phyloP scores from a whole-genome alignment of 176 grass and related monocot species.

The Oryza meyeriana region DNA sequence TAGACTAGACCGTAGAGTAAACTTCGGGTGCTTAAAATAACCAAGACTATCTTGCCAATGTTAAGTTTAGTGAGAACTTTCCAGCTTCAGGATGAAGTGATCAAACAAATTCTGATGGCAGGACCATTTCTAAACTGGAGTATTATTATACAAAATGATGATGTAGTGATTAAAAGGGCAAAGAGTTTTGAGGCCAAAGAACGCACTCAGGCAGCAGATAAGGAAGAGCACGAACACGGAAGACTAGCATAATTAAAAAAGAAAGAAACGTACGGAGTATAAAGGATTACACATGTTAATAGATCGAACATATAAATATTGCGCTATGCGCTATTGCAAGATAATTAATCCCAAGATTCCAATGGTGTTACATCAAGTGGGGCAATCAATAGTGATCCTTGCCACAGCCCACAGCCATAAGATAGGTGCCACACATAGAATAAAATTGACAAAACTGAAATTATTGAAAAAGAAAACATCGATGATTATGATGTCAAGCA shows the following conservation, averaged over 20 bases:
- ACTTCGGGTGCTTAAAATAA: too few relatives aligned
- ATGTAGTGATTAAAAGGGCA: background rate
- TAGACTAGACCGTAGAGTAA: too few relatives aligned
- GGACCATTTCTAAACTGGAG: background rate
- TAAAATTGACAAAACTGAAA: background rate
- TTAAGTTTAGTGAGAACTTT: background rate
- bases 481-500: slow-evolving; percentile 1
- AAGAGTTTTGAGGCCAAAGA: background rate
- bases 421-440: background rate
- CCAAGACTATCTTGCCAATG: background rate
- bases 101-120: background rate
- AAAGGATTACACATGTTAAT: background rate
- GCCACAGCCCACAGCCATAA: background rate
- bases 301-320: background rate
- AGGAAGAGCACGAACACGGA: background rate
- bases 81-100: background rate
- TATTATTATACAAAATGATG: background rate
- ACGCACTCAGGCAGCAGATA: background rate
- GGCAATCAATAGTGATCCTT: background rate
- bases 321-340: background rate
- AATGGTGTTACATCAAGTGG: slow-evolving; percentile 8
- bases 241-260: background rate
- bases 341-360: background rate
- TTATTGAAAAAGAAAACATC: background rate
- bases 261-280: too few relatives aligned